phyloP scores from a whole-genome alignment of 2,329 filamentous ascomycete species.

The Xylariaceae sp. region DNA sequence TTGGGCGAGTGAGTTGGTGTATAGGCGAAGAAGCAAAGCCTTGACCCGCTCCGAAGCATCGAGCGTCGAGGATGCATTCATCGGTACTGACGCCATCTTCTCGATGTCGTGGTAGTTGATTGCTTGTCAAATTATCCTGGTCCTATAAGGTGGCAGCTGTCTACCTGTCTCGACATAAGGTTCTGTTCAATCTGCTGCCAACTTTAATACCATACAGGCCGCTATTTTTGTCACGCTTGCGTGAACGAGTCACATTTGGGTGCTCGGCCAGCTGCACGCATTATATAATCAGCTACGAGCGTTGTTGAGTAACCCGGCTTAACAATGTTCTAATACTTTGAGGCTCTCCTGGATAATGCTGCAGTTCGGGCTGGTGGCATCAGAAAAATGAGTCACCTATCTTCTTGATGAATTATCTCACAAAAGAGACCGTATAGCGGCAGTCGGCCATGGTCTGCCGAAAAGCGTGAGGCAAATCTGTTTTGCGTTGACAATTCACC shows the following conservation, averaged over 20 bases:
- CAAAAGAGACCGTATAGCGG: too few species aligned
- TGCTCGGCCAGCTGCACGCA: too few species aligned
- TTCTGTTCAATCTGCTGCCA: not conserved
- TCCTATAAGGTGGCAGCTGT: too few species aligned
- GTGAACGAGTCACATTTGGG: not conserved
- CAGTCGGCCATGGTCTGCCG: too few species aligned
- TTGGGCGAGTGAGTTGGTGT: conserved; percentile 10
- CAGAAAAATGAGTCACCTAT: not conserved
- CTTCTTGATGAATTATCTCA: too few species aligned
- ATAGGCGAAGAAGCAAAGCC: conserved; percentile 11
- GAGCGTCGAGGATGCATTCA: conserved; percentile 7
- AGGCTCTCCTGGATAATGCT: not conserved
- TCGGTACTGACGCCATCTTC: conserved; percentile 8
- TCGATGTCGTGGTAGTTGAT: not conserved
- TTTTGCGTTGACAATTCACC: too few species aligned
- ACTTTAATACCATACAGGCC: not conserved
- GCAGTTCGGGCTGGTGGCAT: not conserved
- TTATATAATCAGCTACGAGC: too few species aligned
- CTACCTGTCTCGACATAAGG: not conserved
- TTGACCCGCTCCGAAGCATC: conserved; percentile 17
- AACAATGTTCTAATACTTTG: not conserved
- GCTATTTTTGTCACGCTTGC: not conserved
- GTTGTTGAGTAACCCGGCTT: not conserved
- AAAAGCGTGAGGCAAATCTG: too few species aligned
- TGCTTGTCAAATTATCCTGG: too few species aligned